phyloP scores from a whole-genome alignment of 116 monocot species.

The Thalassia testudinum region DNA sequence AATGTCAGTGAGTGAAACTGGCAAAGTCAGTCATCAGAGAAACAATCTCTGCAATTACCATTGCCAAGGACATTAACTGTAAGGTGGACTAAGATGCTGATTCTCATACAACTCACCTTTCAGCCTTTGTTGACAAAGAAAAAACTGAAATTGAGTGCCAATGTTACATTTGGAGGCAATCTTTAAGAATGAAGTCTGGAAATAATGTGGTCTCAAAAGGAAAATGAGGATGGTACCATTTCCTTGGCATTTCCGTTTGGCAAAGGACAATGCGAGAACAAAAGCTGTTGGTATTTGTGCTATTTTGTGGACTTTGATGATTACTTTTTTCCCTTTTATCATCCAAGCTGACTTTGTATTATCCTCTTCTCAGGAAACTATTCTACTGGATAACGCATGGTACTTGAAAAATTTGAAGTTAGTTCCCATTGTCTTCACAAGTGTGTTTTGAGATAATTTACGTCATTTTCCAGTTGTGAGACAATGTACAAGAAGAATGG shows the following conservation, averaged over 20 bases:
- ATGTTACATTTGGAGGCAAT: conserved; percentile 46
- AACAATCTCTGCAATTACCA: conserved; percentile 9
- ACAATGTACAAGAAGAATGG: too few species aligned
- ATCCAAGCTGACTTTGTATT: conserved; percentile 46
- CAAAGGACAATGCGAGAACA: conserved; percentile 6
- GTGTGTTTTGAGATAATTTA: too few species aligned
- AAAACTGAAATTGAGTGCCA: conserved; percentile 5
- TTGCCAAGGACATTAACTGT: conserved; percentile 17
- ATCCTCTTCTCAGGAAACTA: conserved; percentile 18
- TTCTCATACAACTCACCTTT: conserved; percentile 17
- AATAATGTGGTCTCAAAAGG: conserved; percentile 13
- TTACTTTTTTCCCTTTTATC: conserved; percentile 36
- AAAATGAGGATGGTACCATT: conserved; percentile 24
- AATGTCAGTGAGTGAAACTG: conserved; percentile 19
- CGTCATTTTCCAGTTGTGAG: too few species aligned
- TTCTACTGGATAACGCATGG: conserved; percentile 26
- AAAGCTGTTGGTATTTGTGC: conserved; percentile 17
- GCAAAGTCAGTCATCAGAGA: not conserved
- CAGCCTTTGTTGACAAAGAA: conserved; percentile 4
- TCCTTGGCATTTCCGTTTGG: conserved; percentile 35
- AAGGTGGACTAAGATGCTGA: conserved; percentile 16
- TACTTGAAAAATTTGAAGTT: conserved; percentile 25
- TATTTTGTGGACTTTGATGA: conserved; percentile 28
- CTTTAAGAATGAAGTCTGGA: conserved; percentile 28
- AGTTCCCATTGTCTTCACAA: conserved; percentile 26